Evolutionary conservation across 176 grass and related monocot species (phyloP), one percentile per base, ranked within the genome.

Genomic region (Zoysia japonica): DNA sequence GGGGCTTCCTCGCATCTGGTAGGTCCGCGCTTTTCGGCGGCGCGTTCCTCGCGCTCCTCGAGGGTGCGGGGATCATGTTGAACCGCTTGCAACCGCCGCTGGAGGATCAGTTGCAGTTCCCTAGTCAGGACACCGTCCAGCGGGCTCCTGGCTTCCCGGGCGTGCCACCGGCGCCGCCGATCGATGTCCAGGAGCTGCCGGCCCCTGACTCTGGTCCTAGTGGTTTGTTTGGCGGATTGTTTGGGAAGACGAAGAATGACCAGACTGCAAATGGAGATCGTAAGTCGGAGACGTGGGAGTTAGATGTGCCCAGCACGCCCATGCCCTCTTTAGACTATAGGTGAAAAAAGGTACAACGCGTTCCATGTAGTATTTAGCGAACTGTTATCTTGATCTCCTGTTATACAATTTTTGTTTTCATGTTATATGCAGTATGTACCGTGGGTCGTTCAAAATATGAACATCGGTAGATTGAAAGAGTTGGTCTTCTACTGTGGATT

Each of bases 31-130:
- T 91, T 5, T 5, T 77, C 2, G 94, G 91, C 4, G 89, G 79
- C 71, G 19, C 51, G 3, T 50, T 97, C 61, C 85, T 97, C 60
- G 89, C 79, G 3, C 82, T 97, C 71, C 82, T 93, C 74, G 91
- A 93, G 87, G 94, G 94, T 9, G 45, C 85, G 5, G 82, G 91
- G 11, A 15, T 79, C 68, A 52, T 80, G 75, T 5, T 80, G 50
- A 72, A 44, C 14, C 60, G 68, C 65, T 3, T 37, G 5, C 0
- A 0, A 15, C 35, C 51, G 7, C 62, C 3, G 11, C 37, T 28
- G 4, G 28, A 36, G 68, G 52, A 66, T 41, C 28, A 6, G 20
- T 9, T 20, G 5, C 71, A 56, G 15, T 6, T 8, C 72, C 13
- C 73, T 17, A 41, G 3, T 2, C 15, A 39, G 15, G 67, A 70